These are phyloP conservation scores for Phytophthora pistaciae DNA, from an alignment of 352 stramenopile genomes.

Conservation along the genomic window DNA sequence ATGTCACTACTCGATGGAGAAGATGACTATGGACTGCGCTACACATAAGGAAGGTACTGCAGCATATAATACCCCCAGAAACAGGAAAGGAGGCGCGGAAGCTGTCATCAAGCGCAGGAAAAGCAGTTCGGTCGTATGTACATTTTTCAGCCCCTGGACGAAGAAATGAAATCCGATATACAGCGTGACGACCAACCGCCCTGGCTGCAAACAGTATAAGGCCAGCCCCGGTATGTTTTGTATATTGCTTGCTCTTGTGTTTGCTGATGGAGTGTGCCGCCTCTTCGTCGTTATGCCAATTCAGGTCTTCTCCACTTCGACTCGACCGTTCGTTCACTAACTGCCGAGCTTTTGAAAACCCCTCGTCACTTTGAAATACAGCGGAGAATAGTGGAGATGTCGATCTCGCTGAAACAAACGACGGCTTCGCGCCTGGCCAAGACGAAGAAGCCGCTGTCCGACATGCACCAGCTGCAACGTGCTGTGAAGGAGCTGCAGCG, in stretches of 20 bases:
- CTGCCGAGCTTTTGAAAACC: constrained; percentile 27
- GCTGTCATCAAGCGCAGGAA: constrained; percentile 23
- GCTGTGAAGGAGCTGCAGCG: constrained; percentile 82
- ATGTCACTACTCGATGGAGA: constrained; percentile 76
- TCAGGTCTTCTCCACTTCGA: constrained; percentile 9
- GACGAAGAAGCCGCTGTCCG: constrained; percentile 81
- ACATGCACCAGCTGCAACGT: constrained; percentile 84
- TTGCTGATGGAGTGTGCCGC: background rate
- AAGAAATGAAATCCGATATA: constrained; percentile 32
- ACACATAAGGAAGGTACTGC: constrained; percentile 60
- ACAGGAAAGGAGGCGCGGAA: constrained; percentile 22
- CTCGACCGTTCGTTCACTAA: constrained; percentile 28
- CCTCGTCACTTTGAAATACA: constrained; percentile 28
- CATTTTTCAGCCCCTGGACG: constrained; percentile 29
- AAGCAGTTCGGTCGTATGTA: constrained; percentile 23
- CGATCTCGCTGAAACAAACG: constrained; percentile 52
- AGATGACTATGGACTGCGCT: constrained; percentile 76
- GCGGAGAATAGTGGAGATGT: no score
- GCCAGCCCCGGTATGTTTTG: constrained; percentile 18
- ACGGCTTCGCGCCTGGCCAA: constrained; percentile 77
- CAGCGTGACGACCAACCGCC: constrained; percentile 8
- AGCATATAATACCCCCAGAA: constrained; percentile 24
- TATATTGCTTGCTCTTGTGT: background rate
- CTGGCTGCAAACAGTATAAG: constrained; percentile 8
- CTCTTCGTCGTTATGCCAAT: constrained; percentile 20